These are phyloP conservation scores for Penium margaritaceum DNA, from an alignment of 139 green algal genomes.

Conservation along the genomic window DNA sequence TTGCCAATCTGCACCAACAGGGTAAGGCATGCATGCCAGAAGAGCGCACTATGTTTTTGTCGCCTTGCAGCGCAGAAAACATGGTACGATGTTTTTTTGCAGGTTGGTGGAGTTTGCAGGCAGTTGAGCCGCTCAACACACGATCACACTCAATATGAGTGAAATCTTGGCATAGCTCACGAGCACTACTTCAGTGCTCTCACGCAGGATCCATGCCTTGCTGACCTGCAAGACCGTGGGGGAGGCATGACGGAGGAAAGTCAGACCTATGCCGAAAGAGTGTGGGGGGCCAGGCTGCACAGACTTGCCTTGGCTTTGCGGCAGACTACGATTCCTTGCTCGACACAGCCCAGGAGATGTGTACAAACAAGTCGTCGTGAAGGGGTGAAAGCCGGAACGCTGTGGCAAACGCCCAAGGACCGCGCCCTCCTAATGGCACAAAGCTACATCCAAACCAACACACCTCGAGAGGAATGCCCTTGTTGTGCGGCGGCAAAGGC, in stretches of 20 bases:
- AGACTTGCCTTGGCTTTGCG: too few relatives aligned
- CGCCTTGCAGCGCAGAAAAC: not conserved
- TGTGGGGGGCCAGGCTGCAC: too few relatives aligned
- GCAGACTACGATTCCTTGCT: too few relatives aligned
- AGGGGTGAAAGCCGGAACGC: not conserved
- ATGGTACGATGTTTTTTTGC: not conserved
- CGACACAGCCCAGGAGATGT: not conserved
- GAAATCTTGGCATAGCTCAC: not conserved
- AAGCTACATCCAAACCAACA: not conserved
- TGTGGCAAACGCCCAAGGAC: not conserved
- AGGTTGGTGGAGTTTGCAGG: conserved; percentile 39
- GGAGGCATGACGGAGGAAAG: too few relatives aligned
- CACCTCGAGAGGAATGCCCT: conserved; percentile 72
- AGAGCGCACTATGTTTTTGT: not conserved
- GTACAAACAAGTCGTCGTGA: not conserved
- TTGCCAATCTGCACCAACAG: conserved; percentile 62
- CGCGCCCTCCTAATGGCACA: not conserved
- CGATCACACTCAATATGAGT: not conserved
- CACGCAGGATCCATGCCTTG: not conserved
- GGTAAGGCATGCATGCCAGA: not conserved
- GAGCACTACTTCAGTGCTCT: not conserved
- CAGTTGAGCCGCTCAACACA: conserved; percentile 61
- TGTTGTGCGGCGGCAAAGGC: conserved; percentile 70
- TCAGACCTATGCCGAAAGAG: too few relatives aligned
- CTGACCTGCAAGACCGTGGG: not conserved